These are phyloP conservation scores for Gastrodia elata DNA, from an alignment of 106 monocot species.

Conservation along the genomic window DNA sequence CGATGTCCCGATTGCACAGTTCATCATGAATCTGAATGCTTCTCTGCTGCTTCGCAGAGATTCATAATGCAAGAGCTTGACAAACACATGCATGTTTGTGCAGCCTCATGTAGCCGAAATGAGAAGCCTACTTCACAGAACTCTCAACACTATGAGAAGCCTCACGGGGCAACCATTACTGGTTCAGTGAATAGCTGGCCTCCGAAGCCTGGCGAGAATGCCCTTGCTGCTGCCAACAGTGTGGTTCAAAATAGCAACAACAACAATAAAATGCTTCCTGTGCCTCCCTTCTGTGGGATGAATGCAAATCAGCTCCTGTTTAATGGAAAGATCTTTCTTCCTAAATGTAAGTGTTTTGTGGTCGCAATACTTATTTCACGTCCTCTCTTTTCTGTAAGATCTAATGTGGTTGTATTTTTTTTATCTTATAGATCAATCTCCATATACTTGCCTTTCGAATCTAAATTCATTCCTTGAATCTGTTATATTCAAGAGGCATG, in stretches of 20 bases:
- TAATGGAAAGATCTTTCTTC: not conserved
- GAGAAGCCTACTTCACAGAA: conserved; percentile 86
- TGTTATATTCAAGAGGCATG: conserved; percentile 3
- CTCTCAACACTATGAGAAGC: conserved; percentile 26
- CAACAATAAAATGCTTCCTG: not conserved
- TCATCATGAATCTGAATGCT: conserved; percentile 72
- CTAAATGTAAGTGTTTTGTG: conserved; percentile 9
- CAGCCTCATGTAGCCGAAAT: conserved; percentile 70
- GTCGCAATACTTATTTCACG: not conserved
- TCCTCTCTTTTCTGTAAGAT: conserved; percentile 2
- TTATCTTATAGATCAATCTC: conserved; percentile 9
- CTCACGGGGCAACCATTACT: not conserved
- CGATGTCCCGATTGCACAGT: conserved; percentile 93
- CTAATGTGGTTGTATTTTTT: not conserved
- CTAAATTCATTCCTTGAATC: conserved; percentile 16
- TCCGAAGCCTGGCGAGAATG: not conserved
- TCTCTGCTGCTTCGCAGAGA: conserved; percentile 63
- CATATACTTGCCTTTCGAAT: conserved; percentile 8
- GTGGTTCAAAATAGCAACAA: too few relatives aligned
- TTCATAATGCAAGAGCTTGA: conserved; percentile 81
- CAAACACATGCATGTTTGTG: conserved; percentile 78
- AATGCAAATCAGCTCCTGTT: not conserved
- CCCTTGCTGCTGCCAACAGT: not conserved
- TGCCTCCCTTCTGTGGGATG: not conserved
- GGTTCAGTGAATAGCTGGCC: not conserved